Evolutionary conservation across 306 rosid genomes (phyloP).

Genomic region (Acmispon strigosus): DNA sequence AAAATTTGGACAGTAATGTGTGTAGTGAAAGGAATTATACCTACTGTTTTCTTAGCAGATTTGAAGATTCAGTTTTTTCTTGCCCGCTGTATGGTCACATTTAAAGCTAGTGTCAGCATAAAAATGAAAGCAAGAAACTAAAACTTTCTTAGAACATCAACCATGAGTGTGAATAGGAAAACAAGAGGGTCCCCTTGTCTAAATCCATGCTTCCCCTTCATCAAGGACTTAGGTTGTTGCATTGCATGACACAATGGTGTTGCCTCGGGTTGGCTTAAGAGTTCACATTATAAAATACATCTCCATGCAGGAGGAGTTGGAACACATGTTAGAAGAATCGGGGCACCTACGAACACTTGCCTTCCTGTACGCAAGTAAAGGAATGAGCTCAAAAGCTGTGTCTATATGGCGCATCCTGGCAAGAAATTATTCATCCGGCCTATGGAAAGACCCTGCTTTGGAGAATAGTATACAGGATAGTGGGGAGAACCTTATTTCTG

Average conservation of each 20-base stretch:
- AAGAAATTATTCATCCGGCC: slow-evolving; percentile 72
- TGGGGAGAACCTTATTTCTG: slow-evolving; percentile 37
- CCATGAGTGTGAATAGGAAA: neutral
- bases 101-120: neutral
- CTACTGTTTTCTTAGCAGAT: neutral
- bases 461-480: slow-evolving; percentile 28
- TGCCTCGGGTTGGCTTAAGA: slow-evolving; percentile 43
- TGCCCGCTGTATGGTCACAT: neutral
- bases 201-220: neutral
- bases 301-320: slow-evolving; percentile 93
- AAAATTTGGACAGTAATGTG: neutral
- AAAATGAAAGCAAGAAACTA: slow-evolving; percentile 2
- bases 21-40: neutral
- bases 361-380: slow-evolving; percentile 87
- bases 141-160: slow-evolving; percentile 9
- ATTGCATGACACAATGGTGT: slow-evolving; percentile 43
- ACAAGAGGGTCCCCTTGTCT: neutral
- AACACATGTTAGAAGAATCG: slow-evolving; percentile 75
- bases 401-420: slow-evolving; percentile 86
- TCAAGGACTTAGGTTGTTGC: slow-evolving; percentile 10
- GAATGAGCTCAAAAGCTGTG: slow-evolving; percentile 89
- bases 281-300: slow-evolving; percentile 47
- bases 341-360: slow-evolving; percentile 94
- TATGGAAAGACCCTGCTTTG: slow-evolving; percentile 62
- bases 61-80: neutral